Percentiles rank a stretch among this genome's conserved stretches.
Evolutionary conservation across 2,329 filamentous ascomycete species (phyloP).

Genomic region (Zasmidium cellare): DNA sequence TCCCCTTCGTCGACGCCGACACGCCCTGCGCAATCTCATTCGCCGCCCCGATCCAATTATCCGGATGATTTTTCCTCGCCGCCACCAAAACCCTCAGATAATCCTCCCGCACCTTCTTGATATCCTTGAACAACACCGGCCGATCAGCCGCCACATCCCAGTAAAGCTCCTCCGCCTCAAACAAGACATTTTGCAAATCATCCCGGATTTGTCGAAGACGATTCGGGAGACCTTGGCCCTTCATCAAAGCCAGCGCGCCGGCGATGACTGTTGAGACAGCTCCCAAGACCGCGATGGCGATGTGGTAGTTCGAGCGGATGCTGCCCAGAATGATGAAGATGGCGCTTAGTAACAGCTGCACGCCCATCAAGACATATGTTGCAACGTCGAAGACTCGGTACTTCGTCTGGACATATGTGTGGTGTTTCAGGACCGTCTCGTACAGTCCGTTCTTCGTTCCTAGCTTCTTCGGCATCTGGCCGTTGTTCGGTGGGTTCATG

Average conservation of each 20-base stretch:
- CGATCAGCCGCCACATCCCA: constrained; percentile 35
- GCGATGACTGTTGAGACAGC: constrained; percentile 36
- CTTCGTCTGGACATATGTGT: constrained; percentile 28
- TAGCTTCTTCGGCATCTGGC: constrained; percentile 27
- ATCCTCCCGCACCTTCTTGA: constrained; percentile 36
- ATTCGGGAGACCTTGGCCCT: constrained; percentile 39
- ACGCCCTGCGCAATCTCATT: constrained; percentile 12
- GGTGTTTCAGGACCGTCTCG: constrained; percentile 18
- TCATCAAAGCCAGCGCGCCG: constrained; percentile 35
- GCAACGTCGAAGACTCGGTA: constrained; percentile 33
- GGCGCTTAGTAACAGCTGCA: constrained; percentile 36
- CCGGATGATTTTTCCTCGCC: constrained; percentile 37
- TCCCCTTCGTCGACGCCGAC: neutral
- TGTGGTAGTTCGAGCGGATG: constrained; percentile 27
- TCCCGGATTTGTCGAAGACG: constrained; percentile 35
- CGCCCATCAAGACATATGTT: constrained; percentile 32
- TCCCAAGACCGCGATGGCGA: constrained; percentile 34
- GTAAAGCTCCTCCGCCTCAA: constrained; percentile 38
- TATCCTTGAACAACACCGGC: constrained; percentile 32
- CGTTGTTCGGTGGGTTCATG: constrained; percentile 24
- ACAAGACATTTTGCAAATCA: constrained; percentile 33
- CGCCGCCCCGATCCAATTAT: constrained; percentile 32
- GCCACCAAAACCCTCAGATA: constrained; percentile 35
- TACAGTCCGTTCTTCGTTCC: constrained; percentile 31
- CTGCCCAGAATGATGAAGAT: constrained; percentile 38